Base-by-base conservation (phyloP, 225 moss, liverwort and hornwort species). In the Straminergon stramineum region DNA sequence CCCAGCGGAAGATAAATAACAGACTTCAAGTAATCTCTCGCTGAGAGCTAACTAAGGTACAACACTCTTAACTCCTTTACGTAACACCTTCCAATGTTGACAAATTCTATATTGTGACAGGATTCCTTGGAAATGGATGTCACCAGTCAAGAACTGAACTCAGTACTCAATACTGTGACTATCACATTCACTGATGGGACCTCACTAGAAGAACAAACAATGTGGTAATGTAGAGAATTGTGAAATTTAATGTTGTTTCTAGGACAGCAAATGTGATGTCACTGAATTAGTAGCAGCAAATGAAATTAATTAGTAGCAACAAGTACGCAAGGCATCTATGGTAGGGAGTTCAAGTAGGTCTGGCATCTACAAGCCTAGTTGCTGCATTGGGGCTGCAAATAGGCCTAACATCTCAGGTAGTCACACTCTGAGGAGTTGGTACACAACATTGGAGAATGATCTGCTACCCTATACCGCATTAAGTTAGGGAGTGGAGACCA, bases 101-200 rank as follows among this genome's bases (percentile, higher is more conserved):
- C 19, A 31, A 32, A 75, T 27, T 48, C 11, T 75, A 31, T 75
- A 51, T 11, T 75, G 19, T 48, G 31, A 45, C 11, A 48, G 45
- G 10, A 75, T 34, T 76, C 34, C 3, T 52, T 17, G 13, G 21
- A 8, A 78, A 78, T 5, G 9, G 6, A 24, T 79, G 24, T n/a
- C 56, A 6, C 6, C 0, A 24, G 0, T 24, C 12, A 11, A 78
- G 2, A 15, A 23, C 1, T 55, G 4, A 78, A 37, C 6, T 57
- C 57, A n/a, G 10, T 37, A n/a, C 0, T 79, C 57, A n/a, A 16
- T 37, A n/a, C 0, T 79, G 26, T n/a, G 16, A 78, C 37, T 37
- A 78, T 35, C 35, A 35, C 35, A 35, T 14, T 15, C 35, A 35
- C 2, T 76, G 3, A 53, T 32, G 13, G 13, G 13, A 34, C 22